A percentile compares a stretch with the other conserved stretches of the same genome.
Conservation (phyloP, 371 early-diverging fungal species). For the Rhizopus sp. region DNA sequence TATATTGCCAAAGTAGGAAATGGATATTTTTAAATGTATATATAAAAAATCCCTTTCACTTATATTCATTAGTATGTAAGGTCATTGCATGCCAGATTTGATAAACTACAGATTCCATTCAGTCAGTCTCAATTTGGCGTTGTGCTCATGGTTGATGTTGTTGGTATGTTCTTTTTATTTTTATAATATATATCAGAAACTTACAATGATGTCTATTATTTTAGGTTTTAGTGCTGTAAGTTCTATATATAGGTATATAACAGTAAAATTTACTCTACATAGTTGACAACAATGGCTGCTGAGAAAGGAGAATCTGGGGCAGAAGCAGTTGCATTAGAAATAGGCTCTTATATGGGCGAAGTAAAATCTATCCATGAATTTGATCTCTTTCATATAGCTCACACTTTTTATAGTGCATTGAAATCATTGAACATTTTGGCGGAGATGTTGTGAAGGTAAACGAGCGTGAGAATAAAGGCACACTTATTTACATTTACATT, state of each 20-base stretch:
- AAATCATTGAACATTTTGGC: constrained; percentile 62
- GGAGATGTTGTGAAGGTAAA: constrained; percentile 67
- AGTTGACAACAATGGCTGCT: constrained; percentile 62
- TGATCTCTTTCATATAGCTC: constrained; percentile 2
- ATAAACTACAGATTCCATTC: constrained; percentile 48
- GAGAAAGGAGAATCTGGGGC: constrained; percentile 67
- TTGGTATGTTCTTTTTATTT: constrained; percentile 32
- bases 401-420: constrained; percentile 43
- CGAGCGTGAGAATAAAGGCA: neutral
- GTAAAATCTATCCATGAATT: constrained; percentile 17
- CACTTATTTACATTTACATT: neutral
- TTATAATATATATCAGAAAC: neutral
- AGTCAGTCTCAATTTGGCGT: constrained; percentile 60
- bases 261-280: neutral
- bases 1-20: constrained; percentile 56
- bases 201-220: neutral
- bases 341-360: constrained; percentile 60
- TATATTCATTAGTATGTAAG: constrained; percentile 53
- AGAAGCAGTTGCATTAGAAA: constrained; percentile 62
- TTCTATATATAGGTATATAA: neutral
- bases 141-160: constrained; percentile 67
- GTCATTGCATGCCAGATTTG: constrained; percentile 51
- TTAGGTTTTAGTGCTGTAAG: constrained; percentile 35
- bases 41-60: neutral
- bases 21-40: neutral